Base-by-base conservation (phyloP, 148 eudicot genomes). In the Chenopodium album region DNA sequence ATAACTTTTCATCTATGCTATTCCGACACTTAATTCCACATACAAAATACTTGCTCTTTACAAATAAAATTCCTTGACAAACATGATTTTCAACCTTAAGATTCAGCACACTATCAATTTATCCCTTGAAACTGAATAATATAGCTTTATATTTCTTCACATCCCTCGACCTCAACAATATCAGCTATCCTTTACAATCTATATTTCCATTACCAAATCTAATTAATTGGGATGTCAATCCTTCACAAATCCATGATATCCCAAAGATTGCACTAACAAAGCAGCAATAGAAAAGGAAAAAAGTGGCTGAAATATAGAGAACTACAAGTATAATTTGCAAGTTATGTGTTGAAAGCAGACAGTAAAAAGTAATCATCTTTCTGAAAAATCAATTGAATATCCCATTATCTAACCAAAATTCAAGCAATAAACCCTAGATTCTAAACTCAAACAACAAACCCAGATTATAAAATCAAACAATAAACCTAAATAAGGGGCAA, bases 31-130 rank as follows among this genome's bases (percentile, higher is more conserved):
- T 63, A 22, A 63, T 63, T 19, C n/a, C 67, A 63, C 5, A 63
- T 7, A 31, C 67, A 63, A n/a, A 6, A 63, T 7, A 10, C 13
- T 12, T 48, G 12, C 12, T 48, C 3, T 11, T 50, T 14, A 50
- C 26, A 64, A n/a, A 64, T 22, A 23, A n/a, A 64, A 64, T 64
- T n/a, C 67, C 67, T 64, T 64, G 67, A 64, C 67, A 64, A 64
- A 22, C 67, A 64, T 23, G 23, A 64, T 1, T 8, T 64, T 28
- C 67, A 64, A 64, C 28, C 23, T 28, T 9, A 7, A 64, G 16
- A 2, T 12, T 10, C 13, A 50, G 12, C 54, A 2, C 54, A 9
- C 14, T 50, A 48, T 48, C 52, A 11, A 48, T 48, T 48, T 48
- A n/a, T 63, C 67, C 67, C 23, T 8, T n/a, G 44, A 64, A 64